Conservation (phyloP, 768 basidiomycete genomes). For the Tricholoma saponaceum region DNA sequence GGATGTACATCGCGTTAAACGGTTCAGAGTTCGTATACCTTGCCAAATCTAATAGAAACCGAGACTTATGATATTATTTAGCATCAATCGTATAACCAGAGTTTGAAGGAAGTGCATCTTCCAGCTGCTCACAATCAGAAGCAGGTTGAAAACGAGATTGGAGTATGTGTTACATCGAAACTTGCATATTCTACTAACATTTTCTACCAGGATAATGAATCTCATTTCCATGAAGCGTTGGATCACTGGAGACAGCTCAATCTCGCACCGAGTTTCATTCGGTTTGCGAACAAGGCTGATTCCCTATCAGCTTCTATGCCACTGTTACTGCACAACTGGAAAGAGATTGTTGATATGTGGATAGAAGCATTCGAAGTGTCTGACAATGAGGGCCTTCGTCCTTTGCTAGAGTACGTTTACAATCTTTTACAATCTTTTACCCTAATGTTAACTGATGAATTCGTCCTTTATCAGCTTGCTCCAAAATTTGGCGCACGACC, state of each 20-base stretch:
- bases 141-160: constrained; percentile 58
- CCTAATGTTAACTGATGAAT: background rate
- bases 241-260: constrained; percentile 79
- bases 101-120: constrained; percentile 66
- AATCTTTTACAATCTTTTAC: background rate
- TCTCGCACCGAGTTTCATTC: constrained; percentile 69
- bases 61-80: constrained; percentile 19
- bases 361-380: constrained; percentile 47
- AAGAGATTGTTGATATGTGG: constrained; percentile 66
- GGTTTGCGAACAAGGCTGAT: constrained; percentile 60
- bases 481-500: constrained; percentile 75
- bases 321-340: constrained; percentile 76
- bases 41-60: background rate
- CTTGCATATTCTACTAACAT: background rate
- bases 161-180: constrained; percentile 28
- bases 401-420: constrained; percentile 68
- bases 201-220: constrained; percentile 59
- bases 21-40: background rate
- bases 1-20: constrained; percentile 1
- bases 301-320: constrained; percentile 72
- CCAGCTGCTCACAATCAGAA: constrained; percentile 57
- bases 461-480: constrained; percentile 47
- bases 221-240: constrained; percentile 73
- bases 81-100: constrained; percentile 72
- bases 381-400: constrained; percentile 69